Evolutionary conservation across 108 stramenopile species (phyloP).

Genomic region (Schizochytrium sp.): DNA sequence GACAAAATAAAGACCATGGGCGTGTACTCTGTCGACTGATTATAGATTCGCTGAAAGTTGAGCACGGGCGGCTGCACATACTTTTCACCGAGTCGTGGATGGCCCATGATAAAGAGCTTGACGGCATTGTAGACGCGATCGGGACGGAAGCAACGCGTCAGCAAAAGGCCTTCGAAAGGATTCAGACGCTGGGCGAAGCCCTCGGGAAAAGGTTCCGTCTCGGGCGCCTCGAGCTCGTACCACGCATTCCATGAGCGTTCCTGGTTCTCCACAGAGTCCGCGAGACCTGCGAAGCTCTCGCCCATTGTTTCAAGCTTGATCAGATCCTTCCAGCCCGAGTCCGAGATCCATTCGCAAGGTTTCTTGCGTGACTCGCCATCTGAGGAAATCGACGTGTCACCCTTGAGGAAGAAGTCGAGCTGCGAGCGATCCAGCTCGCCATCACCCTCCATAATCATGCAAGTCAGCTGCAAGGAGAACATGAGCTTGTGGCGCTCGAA

Average conservation of each 20-base stretch:
- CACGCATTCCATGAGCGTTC: conserved; percentile 43
- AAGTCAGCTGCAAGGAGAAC: conserved; percentile 48
- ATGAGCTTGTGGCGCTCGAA: conserved; percentile 68
- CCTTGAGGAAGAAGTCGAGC: conserved; percentile 63
- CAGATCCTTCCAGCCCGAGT: conserved; percentile 55
- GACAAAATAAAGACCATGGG: conserved; percentile 63
- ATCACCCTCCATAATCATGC: conserved; percentile 55
- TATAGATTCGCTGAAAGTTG: conserved; percentile 51
- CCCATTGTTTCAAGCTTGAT: conserved; percentile 30
- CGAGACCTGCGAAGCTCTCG: conserved; percentile 35
- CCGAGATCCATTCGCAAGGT: conserved; percentile 47
- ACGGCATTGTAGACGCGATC: conserved; percentile 64
- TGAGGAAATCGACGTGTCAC: conserved; percentile 45
- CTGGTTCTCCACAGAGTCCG: neutral
- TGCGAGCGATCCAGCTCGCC: conserved; percentile 37
- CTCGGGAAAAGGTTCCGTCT: conserved; percentile 39
- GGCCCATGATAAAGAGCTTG: conserved; percentile 45
- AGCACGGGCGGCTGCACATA: conserved; percentile 64
- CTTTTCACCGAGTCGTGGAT: conserved; percentile 43
- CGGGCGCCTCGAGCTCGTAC: conserved; percentile 61
- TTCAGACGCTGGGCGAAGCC: conserved; percentile 22
- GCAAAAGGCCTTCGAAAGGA: conserved; percentile 43
- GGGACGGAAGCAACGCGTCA: conserved; percentile 53
- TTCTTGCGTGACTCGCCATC: conserved; percentile 25
- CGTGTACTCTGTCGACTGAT: conserved; percentile 33